Base-by-base conservation (phyloP, 495 filamentous ascomycete genomes). In the Pyrenula aspistea region DNA sequence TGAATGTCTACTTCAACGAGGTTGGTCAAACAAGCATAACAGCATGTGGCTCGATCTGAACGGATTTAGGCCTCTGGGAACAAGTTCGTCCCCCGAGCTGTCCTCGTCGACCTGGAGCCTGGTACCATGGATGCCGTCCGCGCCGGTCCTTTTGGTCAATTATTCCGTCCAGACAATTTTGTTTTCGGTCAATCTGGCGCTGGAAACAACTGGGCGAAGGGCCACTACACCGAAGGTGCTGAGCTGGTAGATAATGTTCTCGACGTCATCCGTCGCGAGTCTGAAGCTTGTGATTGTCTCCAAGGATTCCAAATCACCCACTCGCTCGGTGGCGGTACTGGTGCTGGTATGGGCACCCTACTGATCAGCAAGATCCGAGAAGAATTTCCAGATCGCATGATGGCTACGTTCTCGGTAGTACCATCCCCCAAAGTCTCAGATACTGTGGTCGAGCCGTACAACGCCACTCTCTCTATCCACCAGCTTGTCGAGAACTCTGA, bases 1-100 rank as follows among this genome's bases (percentile, higher is more conserved):
- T 99, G 92, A 99, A 91, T 78, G 93, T 99, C 73, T 99, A 99
- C 85, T 99, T 99, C 84, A 99, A 96, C 79, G 89, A 97, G 87
- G 92, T 96, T 72, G 56, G 78, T 73, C 59, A 49, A 55, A 42
- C 22, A 22, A 53, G 8, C 22, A 12, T 19, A 19, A 50, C 25
- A 20, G 23, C 1, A 20, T 3, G 51, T 36, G 53, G 53, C 47
- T 55, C 24, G 12, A 20, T 49, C 55, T 67, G 19, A 61, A 64
- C 61, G 36, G 59, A 59, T 56, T 25, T 60, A 97, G 92, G 94
- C 89, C 59, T 87, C 85, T 63, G 84, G 84, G 68, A 94, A 96
- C 85, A 97, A 96, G 80, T 99, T 95, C 77, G 93, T 99, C 70
- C 93, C 93, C 64, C 93, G 93, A 80, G 92, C 93, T 67, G 93